Conservation (phyloP, 2,329 filamentous ascomycete species). For the Paraconiothyrium brasiliense region DNA sequence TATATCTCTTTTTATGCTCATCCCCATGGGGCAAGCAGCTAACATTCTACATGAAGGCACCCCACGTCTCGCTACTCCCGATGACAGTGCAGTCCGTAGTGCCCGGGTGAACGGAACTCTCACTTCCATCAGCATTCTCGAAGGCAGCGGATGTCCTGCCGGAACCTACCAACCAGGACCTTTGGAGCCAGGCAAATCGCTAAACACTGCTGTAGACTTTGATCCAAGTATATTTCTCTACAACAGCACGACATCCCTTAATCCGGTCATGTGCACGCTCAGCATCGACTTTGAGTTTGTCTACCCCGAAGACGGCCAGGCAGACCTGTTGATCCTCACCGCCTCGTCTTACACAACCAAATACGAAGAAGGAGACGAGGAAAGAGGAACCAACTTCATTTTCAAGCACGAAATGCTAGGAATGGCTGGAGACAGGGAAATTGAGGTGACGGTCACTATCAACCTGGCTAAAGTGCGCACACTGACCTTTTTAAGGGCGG, state of each 20-base stretch:
- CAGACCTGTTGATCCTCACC: neutral
- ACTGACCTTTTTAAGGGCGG: too few relatives aligned
- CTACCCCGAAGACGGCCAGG: slow-evolving; percentile 6
- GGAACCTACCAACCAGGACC: slow-evolving; percentile 13
- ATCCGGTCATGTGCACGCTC: slow-evolving; percentile 9
- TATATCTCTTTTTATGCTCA: too few relatives aligned
- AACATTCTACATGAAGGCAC: too few relatives aligned
- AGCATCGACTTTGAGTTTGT: slow-evolving; percentile 12
- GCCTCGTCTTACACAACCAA: neutral
- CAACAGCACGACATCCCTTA: slow-evolving; percentile 11
- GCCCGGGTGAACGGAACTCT: too few relatives aligned
- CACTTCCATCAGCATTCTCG: neutral
- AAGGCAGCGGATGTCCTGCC: slow-evolving; percentile 14
- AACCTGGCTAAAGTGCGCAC: too few relatives aligned
- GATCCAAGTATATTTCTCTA: slow-evolving; percentile 8
- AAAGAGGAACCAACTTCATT: slow-evolving; percentile 3
- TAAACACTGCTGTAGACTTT: slow-evolving; percentile 13
- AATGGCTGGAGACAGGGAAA: neutral
- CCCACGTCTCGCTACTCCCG: too few relatives aligned
- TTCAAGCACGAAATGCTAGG: neutral
- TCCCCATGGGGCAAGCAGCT: too few relatives aligned
- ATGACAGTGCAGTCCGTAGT: too few relatives aligned
- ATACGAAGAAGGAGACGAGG: slow-evolving; percentile 10
- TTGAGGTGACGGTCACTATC: neutral
- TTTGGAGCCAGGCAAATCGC: slow-evolving; percentile 10